A percentile compares a stretch with the other conserved stretches of the same genome.
phyloP scores from a whole-genome alignment of 1,284 basidiomycete genomes.

The Sanghuangporus sanghuang region DNA sequence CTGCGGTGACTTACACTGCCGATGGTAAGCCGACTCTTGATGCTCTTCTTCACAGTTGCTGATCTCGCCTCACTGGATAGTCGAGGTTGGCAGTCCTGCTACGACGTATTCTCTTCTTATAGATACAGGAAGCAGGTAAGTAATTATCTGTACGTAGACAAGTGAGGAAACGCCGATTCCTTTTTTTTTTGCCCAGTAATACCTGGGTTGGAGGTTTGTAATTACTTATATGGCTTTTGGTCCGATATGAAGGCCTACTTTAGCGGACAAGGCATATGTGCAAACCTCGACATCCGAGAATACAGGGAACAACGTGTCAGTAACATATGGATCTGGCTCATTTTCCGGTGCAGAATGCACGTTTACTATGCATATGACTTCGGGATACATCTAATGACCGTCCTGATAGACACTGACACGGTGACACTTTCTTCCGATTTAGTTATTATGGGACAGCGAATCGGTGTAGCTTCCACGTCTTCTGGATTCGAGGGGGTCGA shows the following conservation, averaged over 20 bases:
- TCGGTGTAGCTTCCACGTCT: conserved; percentile 34
- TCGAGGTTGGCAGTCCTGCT: conserved; percentile 17
- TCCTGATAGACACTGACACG: conserved; percentile 20
- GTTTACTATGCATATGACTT: neutral
- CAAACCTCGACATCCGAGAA: conserved; percentile 10
- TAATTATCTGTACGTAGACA: neutral
- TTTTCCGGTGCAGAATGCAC: conserved; percentile 8
- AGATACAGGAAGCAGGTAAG: conserved; percentile 7
- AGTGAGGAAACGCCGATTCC: neutral
- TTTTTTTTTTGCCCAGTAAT: conserved; percentile 13
- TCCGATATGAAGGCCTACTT: neutral
- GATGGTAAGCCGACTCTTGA: neutral
- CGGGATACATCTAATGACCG: conserved; percentile 2
- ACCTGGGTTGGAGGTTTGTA: conserved; percentile 24
- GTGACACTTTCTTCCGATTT: conserved; percentile 24
- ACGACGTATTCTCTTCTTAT: conserved; percentile 16
- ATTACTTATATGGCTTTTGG: neutral
- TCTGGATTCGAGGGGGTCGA: conserved; percentile 35
- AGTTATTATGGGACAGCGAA: conserved; percentile 33
- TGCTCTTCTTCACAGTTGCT: neutral
- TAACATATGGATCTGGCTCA: conserved; percentile 11
- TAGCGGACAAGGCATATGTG: conserved; percentile 17
- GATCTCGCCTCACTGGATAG: neutral
- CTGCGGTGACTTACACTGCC: conserved; percentile 6
- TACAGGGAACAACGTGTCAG: conserved; percentile 14